Conservation (phyloP, 371 early-diverging fungal genomes). For the Mucor velutinosus region DNA sequence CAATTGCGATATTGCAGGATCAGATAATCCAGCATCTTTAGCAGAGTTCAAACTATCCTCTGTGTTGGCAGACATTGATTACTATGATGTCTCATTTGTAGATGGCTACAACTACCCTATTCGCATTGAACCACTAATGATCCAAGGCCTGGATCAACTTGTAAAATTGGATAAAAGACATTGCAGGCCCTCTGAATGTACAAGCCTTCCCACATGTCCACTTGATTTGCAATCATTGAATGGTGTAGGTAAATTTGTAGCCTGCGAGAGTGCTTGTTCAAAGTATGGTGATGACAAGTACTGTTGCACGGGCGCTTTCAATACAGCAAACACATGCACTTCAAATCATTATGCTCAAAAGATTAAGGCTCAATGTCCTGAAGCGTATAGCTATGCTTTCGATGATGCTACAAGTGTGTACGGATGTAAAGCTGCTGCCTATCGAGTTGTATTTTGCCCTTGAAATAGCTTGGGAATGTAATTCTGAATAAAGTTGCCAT, state of each 20-base stretch:
- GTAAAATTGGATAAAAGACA: constrained; percentile 7
- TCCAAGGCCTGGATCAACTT: neutral
- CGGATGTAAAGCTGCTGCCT: constrained; percentile 39
- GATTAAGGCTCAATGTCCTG: constrained; percentile 36
- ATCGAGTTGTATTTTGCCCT: constrained; percentile 52
- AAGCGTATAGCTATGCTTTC: constrained; percentile 50
- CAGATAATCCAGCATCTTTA: constrained; percentile 34
- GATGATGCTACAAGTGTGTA: constrained; percentile 52
- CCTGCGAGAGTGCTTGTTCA: constrained; percentile 38
- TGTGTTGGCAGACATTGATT: constrained; percentile 29
- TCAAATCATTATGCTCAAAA: constrained; percentile 29
- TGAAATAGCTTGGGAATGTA: constrained; percentile 1
- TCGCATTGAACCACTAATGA: constrained; percentile 19
- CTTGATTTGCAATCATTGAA: constrained; percentile 17
- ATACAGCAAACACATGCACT: constrained; percentile 24
- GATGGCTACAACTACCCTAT: constrained; percentile 32
- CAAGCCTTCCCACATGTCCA: constrained; percentile 20
- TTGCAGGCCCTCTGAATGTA: constrained; percentile 21
- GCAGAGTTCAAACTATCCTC: constrained; percentile 44
- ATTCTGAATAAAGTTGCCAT: neutral
- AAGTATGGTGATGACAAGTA: constrained; percentile 28
- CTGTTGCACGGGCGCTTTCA: constrained; percentile 37
- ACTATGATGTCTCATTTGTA: constrained; percentile 47
- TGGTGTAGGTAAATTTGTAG: constrained; percentile 19
- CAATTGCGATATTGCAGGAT: constrained; percentile 28